A percentile compares a stretch with the other conserved stretches of the same genome.
Evolutionary conservation across 169 alveolate species (phyloP).

Genomic region (Cryptosporidium parvum): DNA sequence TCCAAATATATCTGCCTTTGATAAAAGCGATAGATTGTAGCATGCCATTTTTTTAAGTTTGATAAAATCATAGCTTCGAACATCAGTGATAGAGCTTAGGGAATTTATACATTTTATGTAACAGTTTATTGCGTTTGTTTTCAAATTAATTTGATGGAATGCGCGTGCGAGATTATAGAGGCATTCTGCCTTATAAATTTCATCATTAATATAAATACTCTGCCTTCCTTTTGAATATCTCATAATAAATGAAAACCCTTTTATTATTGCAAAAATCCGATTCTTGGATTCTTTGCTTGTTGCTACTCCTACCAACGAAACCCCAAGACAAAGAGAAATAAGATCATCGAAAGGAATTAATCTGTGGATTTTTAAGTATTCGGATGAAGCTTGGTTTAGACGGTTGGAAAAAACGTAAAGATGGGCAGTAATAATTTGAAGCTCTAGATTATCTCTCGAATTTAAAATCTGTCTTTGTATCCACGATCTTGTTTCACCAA

Average conservation of each 20-base stretch:
- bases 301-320: slow-evolving; percentile 42
- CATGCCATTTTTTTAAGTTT: slow-evolving; percentile 41
- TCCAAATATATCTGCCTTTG: background rate
- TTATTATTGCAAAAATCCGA: slow-evolving; percentile 37
- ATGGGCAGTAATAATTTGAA: slow-evolving; percentile 49
- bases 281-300: slow-evolving; percentile 51
- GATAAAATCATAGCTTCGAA: background rate
- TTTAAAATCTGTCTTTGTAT: slow-evolving; percentile 57
- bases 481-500: slow-evolving; percentile 74
- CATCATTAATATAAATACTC: slow-evolving; percentile 23
- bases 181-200: slow-evolving; percentile 56
- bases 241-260: slow-evolving; percentile 55
- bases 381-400: slow-evolving; percentile 33
- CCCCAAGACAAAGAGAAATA: slow-evolving; percentile 60
- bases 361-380: slow-evolving; percentile 52
- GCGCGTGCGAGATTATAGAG: slow-evolving; percentile 67
- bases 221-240: slow-evolving; percentile 55
- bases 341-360: slow-evolving; percentile 41
- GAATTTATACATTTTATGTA: slow-evolving; percentile 27
- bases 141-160: slow-evolving; percentile 67
- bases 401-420: slow-evolving; percentile 66
- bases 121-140: slow-evolving; percentile 38
- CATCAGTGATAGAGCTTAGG: background rate
- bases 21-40: slow-evolving; percentile 49
- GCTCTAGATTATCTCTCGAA: slow-evolving; percentile 22